Base-by-base conservation (phyloP, 805 yeast genomes). In the Komagataella phaffii region DNA sequence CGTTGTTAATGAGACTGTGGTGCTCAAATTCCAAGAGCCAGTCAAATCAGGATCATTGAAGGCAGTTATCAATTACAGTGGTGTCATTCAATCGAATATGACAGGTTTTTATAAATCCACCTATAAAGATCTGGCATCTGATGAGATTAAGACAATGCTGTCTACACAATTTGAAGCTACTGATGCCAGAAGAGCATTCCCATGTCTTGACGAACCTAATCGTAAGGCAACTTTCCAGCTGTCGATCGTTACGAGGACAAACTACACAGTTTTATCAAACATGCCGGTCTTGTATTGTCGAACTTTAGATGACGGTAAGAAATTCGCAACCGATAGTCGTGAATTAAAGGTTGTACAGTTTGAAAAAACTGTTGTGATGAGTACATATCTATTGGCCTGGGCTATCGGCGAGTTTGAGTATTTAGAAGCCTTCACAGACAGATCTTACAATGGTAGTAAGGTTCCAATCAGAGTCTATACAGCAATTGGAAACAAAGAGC, bases 91-190 rank as follows among this genome's bases (percentile, higher is more conserved):
- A 60, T 69, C 71, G 18, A 78, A 78, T 57, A 76, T 78, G 81
- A 75, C 76, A 3, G 82, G 81, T 2, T 76, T 78, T 61, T 78
- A 77, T 62, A 66, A 71, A 50, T 74, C 81, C 6, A 63, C 65
- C 40, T 76, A 76, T 57, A 56, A 58, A 23, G 73, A 71, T 51
- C 12, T 30, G 12, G 52, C 53, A 6, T 55, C 67, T 8, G 76
- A 71, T 4, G 61, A 57, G 21, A 60, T 61, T 8, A 68, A 71
- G 52, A 57, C 59, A 48, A 71, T 76, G 69, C 64, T 75, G 8
- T 69, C 77, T 17, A 78, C 83, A 8, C 83, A 78, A 57, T 77
- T 78, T 52, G 83, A 78, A 61, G 77, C 82, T 21, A 74, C 80
- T 3, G 81, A 76, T 57, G 81, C 81, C 17, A 66, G 83, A 58